phyloP scores from a whole-genome alignment of 176 grass and related monocot species.

The Eremochloa ophiuroides region DNA sequence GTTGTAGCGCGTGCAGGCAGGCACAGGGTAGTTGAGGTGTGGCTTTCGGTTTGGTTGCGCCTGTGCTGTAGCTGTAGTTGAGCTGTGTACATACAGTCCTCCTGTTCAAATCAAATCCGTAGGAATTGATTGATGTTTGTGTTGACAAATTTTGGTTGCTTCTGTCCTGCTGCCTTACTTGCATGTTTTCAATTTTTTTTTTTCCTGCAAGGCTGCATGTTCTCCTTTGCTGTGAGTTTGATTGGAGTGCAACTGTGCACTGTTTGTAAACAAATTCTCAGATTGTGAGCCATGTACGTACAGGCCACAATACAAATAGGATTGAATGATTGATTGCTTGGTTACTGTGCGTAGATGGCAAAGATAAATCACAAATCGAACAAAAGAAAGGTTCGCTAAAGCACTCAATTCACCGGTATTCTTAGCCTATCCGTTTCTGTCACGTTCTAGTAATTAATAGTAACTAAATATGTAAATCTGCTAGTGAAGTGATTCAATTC shows the following conservation, averaged over 20 bases:
- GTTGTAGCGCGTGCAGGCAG: not conserved
- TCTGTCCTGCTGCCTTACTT: not conserved
- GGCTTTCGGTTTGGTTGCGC: conserved; percentile 4
- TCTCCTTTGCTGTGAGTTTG: not conserved
- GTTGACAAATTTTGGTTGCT: not conserved
- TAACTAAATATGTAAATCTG: not conserved
- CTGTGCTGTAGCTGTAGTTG: not conserved
- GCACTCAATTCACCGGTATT: not conserved
- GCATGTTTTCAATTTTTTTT: not conserved
- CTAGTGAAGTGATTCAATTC: not conserved
- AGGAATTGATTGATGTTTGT: not conserved
- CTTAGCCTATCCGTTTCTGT: not conserved
- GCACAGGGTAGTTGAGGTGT: not conserved
- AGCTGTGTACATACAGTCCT: conserved; percentile 1
- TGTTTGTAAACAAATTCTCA: not conserved
- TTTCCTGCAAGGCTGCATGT: not conserved
- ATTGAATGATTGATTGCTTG: not conserved
- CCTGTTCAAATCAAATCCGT: not conserved
- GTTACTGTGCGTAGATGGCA: not conserved
- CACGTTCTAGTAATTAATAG: not conserved
- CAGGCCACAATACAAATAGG: too few relatives aligned
- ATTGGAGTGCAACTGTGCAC: too few relatives aligned
- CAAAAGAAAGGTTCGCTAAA: not conserved
- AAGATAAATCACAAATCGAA: not conserved
- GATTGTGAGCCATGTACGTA: not conserved